Evolutionary conservation across 177 flowering plant species (phyloP).

Genomic region (Telopea speciosissima): DNA sequence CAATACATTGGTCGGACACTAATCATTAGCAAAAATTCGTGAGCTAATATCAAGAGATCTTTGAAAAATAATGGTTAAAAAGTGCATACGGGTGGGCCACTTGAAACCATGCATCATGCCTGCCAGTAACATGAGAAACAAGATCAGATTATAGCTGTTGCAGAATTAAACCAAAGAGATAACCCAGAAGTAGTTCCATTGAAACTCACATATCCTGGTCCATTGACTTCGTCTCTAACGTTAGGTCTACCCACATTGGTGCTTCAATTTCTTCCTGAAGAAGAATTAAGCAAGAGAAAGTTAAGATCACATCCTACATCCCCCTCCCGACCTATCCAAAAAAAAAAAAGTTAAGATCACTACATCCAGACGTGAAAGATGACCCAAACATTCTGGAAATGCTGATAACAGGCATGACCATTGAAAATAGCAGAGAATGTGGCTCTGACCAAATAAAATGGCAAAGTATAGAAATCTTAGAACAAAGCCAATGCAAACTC

Average conservation of each 20-base stretch:
- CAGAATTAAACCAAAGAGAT: neutral
- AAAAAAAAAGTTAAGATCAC: neutral
- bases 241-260: constrained; percentile 81
- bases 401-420: neutral
- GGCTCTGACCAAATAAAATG: neutral
- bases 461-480: neutral
- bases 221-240: constrained; percentile 30
- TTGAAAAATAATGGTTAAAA: neutral
- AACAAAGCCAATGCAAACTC: neutral
- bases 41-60: neutral
- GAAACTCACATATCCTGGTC: constrained; percentile 45
- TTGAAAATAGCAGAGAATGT: neutral
- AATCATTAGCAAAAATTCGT: neutral
- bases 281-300: constrained; percentile 12
- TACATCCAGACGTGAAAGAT: neutral
- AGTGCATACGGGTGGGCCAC: constrained; percentile 51
- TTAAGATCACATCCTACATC: neutral
- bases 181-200: neutral
- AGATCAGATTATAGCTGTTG: neutral
- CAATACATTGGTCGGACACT: neutral
- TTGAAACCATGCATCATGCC: constrained; percentile 62
- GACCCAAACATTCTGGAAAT: neutral
- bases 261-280: constrained; percentile 83
- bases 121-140: constrained; percentile 31
- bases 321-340: no score